Evolutionary conservation across 2,329 filamentous ascomycete genomes (phyloP), one percentile per base, ranked within the genome.

Genomic region (Aspergillus ochraceoroseus): DNA sequence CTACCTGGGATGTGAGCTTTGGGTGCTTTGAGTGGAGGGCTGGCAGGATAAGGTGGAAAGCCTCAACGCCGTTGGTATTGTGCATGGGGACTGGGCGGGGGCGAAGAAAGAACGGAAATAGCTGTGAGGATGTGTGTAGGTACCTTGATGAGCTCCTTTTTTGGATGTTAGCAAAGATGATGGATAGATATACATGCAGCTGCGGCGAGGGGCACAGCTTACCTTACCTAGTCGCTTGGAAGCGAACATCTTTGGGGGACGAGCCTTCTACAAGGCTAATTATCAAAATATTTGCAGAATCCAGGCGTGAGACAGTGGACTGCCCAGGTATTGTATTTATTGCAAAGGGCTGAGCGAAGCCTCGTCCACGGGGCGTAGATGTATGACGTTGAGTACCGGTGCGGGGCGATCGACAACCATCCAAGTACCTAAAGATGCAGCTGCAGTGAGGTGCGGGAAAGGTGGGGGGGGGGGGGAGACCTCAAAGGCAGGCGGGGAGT

Each of bases 71-170:
- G n/a, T n/a, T n/a, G n/a, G n/a, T n/a, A n/a, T n/a, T n/a, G n/a
- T n/a, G n/a, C n/a, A n/a, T n/a, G n/a, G n/a, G n/a, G n/a, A n/a
- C n/a, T n/a, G n/a, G n/a, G n/a, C n/a, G n/a, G n/a, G n/a, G n/a
- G n/a, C n/a, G 23, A 12, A 12, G 39, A 32, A 29, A 13, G n/a
- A 15, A 41, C 19, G 11, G 2, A 23, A 26, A 15, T 5, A 17
- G n/a, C 20, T 29, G 42, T 5, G n/a, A 9, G 12, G 19, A 4
- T 13, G n/a, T 20, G 23, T 36, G 29, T 17, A 23, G 29, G 25
- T 70, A 77, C 74, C 69, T 79, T 79, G 4, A 63, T 48, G 40
- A 79, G 70, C 67, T 79, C 76, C 71, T 75, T 49, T 31, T 15
- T 9, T 22, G n/a, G 47, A 17, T 41, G 48, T 63, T 46, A 60